Evolutionary conservation across 805 yeast species (phyloP), one percentile per base, ranked within the genome.

Genomic region (Teunomyces lycoperdinae): DNA sequence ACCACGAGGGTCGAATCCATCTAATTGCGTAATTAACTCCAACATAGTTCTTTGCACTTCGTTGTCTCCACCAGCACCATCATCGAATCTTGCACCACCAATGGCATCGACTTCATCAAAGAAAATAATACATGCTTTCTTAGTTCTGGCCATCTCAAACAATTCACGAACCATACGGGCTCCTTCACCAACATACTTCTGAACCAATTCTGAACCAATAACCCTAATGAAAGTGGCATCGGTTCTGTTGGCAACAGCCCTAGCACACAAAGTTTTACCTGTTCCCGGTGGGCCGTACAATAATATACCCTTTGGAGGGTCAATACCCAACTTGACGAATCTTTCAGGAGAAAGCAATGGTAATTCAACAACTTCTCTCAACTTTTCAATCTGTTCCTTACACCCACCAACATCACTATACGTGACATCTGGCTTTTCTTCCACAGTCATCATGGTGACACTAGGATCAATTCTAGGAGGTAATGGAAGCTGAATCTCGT

Each of bases 361-460:
- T 62, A 92, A 75, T 69, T 92, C 98, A 13, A 91, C 98, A 51
- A 92, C 98, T 69, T 91, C 98, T 66, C 97, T 81, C 51, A 91
- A 77, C 69, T 92, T 91, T 67, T 94, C 99, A 61, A 94, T 92
- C 69, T 94, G 99, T 53, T 94, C 98, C 74, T 94, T 94, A 67
- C 97, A 89, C 33, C 99, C 99, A 59, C 99, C 99, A 53, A 94
- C 91, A 66, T 94, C 99, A 52, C 95, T 88, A 69, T 94, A 94
- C 1, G 99, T 94, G 33, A 94, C 98, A 70, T 94, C 99, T 10
- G 99, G 99, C 68, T 94, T 94, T 71, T 94, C 99, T 70, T 94
- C 99, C 42, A 94, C 99, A 1, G 98, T 92, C 99, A 94, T 94
- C 99, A 94, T 94, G 5, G 99, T 94, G 46, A 94, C 99, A 34